Base-by-base conservation (phyloP, 2,329 filamentous ascomycete species). In the Claviceps maximensis region DNA sequence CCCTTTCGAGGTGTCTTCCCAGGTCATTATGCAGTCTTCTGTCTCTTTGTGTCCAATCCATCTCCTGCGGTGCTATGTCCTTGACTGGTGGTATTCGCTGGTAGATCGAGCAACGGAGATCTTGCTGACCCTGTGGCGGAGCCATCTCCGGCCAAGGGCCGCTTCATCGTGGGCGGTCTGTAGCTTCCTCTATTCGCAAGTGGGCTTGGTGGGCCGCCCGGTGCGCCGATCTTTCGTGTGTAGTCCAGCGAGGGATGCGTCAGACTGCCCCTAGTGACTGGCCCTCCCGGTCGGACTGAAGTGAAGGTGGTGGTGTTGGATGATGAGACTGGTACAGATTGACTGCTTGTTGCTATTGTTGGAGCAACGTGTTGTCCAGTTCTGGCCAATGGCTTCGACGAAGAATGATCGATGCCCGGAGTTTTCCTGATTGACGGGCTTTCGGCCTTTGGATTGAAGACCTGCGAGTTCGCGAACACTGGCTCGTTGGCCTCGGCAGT, bases 391-490 rank as follows among this genome's bases (percentile, higher is more conserved):
- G 89, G 88, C 51, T 84, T 83, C 4, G 86, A 90, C 50, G 80
- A 84, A 23, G 72, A 82, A 63, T 94, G 88, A 62, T 96, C 89
- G 41, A 96, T 78, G 2, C 90, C 90, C 0, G 86, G 86, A 0
- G 91, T 96, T 64, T 91, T 90, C 56, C 88, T 81, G 63, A 95
- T 89, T 0, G 89, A 93, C 0, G 90, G 89, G 56, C 84, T 88
- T 61, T 90, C 85, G 6, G 82, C 76, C 54, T 82, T 82, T 2
- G 85, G 86, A 60, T 90, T 85, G 66, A 90, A 91, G 25, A 75
- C 71, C 13, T 80, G 75, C 25, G 55, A 49, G 31, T 44, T 53
- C 13, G 31, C 33, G 15, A 54, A 33, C 2, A 25, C 31, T 23
- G 47, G 42, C n/a, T 54, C 55, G 71, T 58, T 71, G 8, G 70